Conservation (phyloP, 208 protist genomes). For the Leishmania gerbilli region DNA sequence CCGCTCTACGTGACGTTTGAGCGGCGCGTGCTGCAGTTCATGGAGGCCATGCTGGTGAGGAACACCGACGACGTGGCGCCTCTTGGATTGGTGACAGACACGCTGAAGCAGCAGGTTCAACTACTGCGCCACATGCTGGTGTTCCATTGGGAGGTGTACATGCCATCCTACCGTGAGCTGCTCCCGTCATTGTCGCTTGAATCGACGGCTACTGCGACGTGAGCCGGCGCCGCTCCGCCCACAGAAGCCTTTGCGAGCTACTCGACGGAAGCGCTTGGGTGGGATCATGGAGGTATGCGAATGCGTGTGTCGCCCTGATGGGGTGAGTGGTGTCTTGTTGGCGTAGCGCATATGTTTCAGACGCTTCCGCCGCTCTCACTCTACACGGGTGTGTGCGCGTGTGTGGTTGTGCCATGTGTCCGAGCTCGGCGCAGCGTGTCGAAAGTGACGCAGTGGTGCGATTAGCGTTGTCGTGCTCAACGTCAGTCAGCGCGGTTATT, state of each 20-base stretch:
- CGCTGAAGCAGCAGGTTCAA: slow-evolving; percentile 34
- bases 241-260: neutral
- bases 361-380: neutral
- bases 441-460: slow-evolving; percentile 3
- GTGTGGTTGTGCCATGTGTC: neutral
- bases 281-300: neutral
- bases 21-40: slow-evolving; percentile 51
- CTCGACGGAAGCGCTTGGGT: no score
- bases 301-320: neutral
- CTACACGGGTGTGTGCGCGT: neutral
- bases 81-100: slow-evolving; percentile 67
- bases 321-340: neutral
- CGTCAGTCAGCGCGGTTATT: neutral
- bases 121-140: slow-evolving; percentile 46
- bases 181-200: slow-evolving; percentile 28
- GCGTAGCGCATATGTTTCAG: slow-evolving; percentile 6
- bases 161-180: slow-evolving; percentile 57
- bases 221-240: neutral
- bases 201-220: neutral
- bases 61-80: slow-evolving; percentile 28
- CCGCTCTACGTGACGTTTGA: slow-evolving; percentile 77
- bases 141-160: slow-evolving; percentile 85
- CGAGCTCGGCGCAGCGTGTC: neutral
- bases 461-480: neutral
- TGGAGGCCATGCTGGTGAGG: slow-evolving; percentile 33